Conservation (phyloP, 176 grass and related monocot genomes). For the Carex kokanica region DNA sequence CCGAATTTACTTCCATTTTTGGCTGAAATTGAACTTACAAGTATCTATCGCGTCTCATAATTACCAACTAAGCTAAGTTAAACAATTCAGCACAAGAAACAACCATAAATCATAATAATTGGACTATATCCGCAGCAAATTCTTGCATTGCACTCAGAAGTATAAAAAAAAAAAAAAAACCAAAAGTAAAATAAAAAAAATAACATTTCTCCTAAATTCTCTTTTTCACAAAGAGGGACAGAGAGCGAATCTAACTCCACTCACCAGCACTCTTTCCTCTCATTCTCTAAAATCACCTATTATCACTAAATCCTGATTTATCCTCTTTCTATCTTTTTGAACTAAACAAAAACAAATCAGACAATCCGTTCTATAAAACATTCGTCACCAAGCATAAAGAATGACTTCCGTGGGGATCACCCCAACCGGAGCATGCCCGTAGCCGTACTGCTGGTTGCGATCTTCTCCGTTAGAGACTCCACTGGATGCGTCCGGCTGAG, state of each 20-base stretch:
- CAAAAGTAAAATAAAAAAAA: background rate
- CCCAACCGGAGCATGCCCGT: background rate
- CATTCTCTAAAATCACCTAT: background rate
- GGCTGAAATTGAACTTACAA: too few relatives aligned
- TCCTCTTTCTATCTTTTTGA: background rate
- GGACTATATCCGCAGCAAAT: background rate
- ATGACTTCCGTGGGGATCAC: background rate
- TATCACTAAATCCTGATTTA: background rate
- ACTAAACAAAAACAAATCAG: background rate
- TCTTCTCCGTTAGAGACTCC: constrained; percentile 15
- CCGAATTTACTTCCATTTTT: too few relatives aligned
- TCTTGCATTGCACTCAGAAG: background rate
- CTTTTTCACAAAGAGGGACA: background rate
- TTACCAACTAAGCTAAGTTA: background rate
- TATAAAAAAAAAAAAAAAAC: background rate
- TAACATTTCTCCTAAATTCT: background rate
- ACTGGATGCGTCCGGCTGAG: background rate
- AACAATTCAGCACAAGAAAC: background rate
- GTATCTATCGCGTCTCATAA: too few relatives aligned
- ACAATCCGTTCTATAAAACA: background rate
- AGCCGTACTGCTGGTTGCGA: background rate
- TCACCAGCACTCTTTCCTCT: background rate
- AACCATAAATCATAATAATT: background rate
- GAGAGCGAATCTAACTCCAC: background rate
- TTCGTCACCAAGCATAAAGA: constrained; percentile 3